Conservation (phyloP, 163 green algal genomes). For the Scenedesmus sp. region DNA sequence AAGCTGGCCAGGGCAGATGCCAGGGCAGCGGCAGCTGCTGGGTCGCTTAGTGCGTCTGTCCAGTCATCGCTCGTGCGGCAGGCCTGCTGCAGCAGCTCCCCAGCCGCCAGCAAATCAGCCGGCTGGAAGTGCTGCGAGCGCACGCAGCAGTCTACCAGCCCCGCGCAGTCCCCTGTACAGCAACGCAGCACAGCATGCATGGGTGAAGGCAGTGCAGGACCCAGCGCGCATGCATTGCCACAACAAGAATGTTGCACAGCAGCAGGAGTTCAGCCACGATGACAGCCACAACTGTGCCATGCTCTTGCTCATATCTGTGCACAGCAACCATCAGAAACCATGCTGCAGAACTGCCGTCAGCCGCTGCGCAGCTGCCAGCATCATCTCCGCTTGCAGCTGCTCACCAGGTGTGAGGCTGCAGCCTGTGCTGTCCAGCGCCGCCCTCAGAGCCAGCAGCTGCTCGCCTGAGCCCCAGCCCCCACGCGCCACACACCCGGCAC, state of each 20-base stretch:
- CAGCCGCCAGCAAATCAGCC: neutral
- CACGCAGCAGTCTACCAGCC: neutral
- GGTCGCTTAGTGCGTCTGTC: neutral
- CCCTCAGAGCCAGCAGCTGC: neutral
- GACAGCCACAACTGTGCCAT: neutral
- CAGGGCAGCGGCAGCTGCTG: neutral
- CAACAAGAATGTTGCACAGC: too few relatives aligned
- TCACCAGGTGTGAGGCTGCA: neutral
- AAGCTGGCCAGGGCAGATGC: neutral
- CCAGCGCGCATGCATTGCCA: too few relatives aligned
- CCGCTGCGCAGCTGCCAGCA: too few relatives aligned
- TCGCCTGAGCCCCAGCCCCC: neutral
- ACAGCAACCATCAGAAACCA: too few relatives aligned
- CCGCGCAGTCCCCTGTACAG: neutral
- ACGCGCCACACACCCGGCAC: neutral
- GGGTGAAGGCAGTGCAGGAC: neutral
- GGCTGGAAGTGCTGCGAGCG: neutral
- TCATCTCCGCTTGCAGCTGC: too few relatives aligned
- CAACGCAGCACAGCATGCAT: neutral
- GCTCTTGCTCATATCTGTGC: too few relatives aligned
- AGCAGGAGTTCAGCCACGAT: too few relatives aligned
- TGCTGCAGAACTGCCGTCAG: too few relatives aligned
- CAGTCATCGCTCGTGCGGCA: neutral
- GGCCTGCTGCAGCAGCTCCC: neutral
- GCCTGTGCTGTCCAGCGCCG: neutral